These are phyloP conservation scores for Suhomyces sp. DNA, from an alignment of 805 yeast species.

Conservation along the genomic window DNA sequence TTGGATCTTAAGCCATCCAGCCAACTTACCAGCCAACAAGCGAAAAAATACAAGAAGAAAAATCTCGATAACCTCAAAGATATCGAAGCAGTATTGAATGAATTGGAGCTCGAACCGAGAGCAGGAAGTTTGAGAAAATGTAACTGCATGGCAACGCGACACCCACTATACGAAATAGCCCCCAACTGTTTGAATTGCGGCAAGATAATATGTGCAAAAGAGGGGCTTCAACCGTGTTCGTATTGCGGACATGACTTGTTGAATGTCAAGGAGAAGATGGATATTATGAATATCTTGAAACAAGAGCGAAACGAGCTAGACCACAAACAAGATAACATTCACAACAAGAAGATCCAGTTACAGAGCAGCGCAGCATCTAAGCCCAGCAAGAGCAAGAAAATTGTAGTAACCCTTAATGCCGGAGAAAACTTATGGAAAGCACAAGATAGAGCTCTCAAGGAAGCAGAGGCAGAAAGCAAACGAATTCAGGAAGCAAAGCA, in stretches of 20 bases:
- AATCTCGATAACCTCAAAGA: conserved; percentile 57
- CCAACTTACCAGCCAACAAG: conserved; percentile 21
- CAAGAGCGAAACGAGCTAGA: conserved; percentile 45
- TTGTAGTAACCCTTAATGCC: conserved; percentile 52
- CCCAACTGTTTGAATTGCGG: conserved; percentile 96
- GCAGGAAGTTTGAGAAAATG: conserved; percentile 41
- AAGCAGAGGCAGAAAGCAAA: conserved; percentile 47
- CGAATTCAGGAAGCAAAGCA: conserved; percentile 21
- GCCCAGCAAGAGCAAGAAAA: conserved; percentile 27
- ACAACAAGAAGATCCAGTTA: conserved; percentile 17
- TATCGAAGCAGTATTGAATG: conserved; percentile 58
- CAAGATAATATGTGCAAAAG: conserved; percentile 83
- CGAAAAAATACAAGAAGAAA: conserved; percentile 36
- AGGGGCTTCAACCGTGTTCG: conserved; percentile 88
- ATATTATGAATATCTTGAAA: conserved; percentile 51
- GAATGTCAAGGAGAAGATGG: conserved; percentile 55
- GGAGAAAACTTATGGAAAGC: conserved; percentile 64
- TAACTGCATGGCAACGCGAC: conserved; percentile 82
- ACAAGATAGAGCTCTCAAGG: conserved; percentile 62
- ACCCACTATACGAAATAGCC: conserved; percentile 83
- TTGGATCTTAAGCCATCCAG: conserved; percentile 37
- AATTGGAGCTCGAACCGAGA: conserved; percentile 40
- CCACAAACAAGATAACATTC: conserved; percentile 17
- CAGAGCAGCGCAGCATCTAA: conserved; percentile 8
- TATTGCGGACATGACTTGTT: conserved; percentile 72